Evolutionary conservation across 805 yeast species (phyloP), one percentile per base, ranked within the genome.

Genomic region (Lachancea cidri): DNA sequence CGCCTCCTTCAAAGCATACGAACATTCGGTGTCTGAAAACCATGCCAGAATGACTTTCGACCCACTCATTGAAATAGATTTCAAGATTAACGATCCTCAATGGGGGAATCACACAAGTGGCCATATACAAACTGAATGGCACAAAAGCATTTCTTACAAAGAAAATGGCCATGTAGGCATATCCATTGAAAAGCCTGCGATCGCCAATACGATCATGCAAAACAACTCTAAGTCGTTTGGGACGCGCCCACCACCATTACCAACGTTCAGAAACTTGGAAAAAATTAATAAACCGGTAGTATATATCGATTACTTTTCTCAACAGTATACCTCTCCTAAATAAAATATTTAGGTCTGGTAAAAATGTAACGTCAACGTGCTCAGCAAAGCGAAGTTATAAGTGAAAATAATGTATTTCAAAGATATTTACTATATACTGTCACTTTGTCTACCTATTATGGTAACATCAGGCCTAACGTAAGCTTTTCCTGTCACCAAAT

Each of bases 391-490:
- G n/a, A n/a, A n/a, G n/a, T n/a, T n/a, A n/a, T n/a, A n/a, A n/a
- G n/a, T n/a, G n/a, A n/a, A n/a, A n/a, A n/a, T n/a, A n/a, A n/a
- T n/a, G n/a, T n/a, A n/a, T n/a, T n/a, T n/a, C n/a, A n/a, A n/a
- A n/a, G n/a, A n/a, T n/a, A n/a, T n/a, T n/a, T 22, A 27, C 47
- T 60, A 76, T 42, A 74, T 66, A 50, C 71, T 70, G 58, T 80
- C 87, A 52, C 81, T 77, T 57, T 83, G 88, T 46, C 91, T 70
- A 4, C 95, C 95, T 42, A 85, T 77, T 5, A 86, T 67, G 41
- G 75, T 73, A 29, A 86, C 58, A 11, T 79, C 83, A 4, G 67
- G 65, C 41, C 82, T 66, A 1, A 74, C 59, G 3, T 60, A 62
- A 1, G 85, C 82, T 18, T 68, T 67, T 6, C 70, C 64, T 1